Base-by-base conservation (phyloP, 352 stramenopile species). In the Globisporangium mamillatum region DNA sequence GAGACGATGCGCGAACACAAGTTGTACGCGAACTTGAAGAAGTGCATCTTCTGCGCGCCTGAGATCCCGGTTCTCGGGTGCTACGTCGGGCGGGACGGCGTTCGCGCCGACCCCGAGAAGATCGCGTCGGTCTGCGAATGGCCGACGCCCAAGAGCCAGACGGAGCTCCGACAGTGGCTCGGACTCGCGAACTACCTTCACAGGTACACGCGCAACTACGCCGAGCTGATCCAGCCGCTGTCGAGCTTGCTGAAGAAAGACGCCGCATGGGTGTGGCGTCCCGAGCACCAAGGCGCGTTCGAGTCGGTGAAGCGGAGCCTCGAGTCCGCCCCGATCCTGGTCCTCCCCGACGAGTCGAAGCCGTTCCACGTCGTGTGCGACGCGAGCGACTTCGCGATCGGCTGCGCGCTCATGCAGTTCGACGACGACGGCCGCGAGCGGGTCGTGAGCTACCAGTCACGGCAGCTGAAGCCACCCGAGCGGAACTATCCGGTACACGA, bases 101-200 rank as follows among this genome's bases (percentile, higher is more conserved):
- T 79, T 14, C 64, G 67, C 41, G 60, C 64, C 38, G 69, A 76
- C 24, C 67, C 48, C 0, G 64, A 73, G 36, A 81, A 74, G 57
- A 20, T 76, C 0, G 4, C 9, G 20, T 54, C 41, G 2, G 74
- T 76, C 29, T 32, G 22, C 2, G 27, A 20, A n/a, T n/a, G n/a
- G 16, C 66, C 38, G 0, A 29, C n/a, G n/a, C n/a, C n/a, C n/a
- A 32, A 24, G 57, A 67, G n/a, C 25, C 44, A 52, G 50, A 75
- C 56, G 12, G 22, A 71, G 1, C 12, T 77, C 0, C 60, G 62
- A 0, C 53, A 74, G 60, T 73, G 56, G 54, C 34, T 78, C 0
- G 69, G 72, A 5, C 12, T 75, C 0, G 60, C 64, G 0, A 77
- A 75, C 34, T 75, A 77, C 54, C n/a, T 77, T 0, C 63, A 72